Conservation (phyloP, 148 eudicot species). For the Chenopodium quinoa region DNA sequence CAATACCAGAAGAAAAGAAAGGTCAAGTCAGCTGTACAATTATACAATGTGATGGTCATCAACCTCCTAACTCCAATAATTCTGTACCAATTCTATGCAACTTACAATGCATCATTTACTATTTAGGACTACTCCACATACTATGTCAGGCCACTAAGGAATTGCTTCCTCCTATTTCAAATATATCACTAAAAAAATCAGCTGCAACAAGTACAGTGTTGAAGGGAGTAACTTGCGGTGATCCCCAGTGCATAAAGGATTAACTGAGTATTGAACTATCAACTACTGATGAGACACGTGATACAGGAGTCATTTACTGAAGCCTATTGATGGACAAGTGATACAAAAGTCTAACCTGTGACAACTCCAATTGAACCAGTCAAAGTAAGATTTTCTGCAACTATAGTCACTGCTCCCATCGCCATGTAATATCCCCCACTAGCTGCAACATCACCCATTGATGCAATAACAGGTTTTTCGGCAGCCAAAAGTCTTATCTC, state of each 20-base stretch:
- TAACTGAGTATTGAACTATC: not conserved
- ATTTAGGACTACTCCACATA: not conserved
- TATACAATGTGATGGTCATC: not conserved
- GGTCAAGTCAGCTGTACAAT: not conserved
- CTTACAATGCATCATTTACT: not conserved
- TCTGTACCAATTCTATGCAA: not conserved
- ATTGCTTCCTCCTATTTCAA: not conserved
- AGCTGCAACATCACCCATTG: slow-evolving; percentile 97
- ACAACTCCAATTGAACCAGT: slow-evolving; percentile 98
- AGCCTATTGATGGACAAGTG: not conserved
- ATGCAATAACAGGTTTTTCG: slow-evolving; percentile 83
- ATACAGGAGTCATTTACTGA: not conserved
- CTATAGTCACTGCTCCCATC: slow-evolving; percentile 79
- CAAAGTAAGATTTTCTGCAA: slow-evolving; percentile 87
- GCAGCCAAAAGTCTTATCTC: slow-evolving; percentile 86
- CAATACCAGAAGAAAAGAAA: not conserved
- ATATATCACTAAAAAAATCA: not conserved
- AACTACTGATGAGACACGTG: not conserved
- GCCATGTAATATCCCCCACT: slow-evolving; percentile 99
- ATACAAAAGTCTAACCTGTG: slow-evolving; percentile 52
- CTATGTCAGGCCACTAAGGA: not conserved
- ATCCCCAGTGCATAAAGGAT: not conserved
- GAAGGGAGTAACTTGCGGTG: not conserved
- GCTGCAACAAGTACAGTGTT: not conserved
- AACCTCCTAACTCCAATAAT: not conserved